phyloP scores from a whole-genome alignment of 257 asterid species.

The Coffea canephora region DNA sequence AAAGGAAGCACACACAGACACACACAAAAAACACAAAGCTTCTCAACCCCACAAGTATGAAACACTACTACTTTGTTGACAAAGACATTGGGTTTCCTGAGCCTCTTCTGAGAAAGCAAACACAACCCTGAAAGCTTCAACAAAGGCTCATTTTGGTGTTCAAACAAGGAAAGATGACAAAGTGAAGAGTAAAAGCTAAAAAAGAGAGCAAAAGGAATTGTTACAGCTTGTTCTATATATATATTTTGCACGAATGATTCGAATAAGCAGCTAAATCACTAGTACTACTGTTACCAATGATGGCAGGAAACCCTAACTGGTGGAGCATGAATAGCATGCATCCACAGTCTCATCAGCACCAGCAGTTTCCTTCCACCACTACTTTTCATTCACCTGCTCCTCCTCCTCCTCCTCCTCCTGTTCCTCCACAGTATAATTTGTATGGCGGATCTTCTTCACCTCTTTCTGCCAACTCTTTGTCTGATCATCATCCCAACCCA shows the following conservation, averaged over 20 bases:
- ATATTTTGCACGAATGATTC: constrained; percentile 4
- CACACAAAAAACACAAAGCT: not conserved
- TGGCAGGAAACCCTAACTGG: constrained; percentile 98
- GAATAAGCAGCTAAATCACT: not conserved
- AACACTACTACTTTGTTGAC: constrained; percentile 39
- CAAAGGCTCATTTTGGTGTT: constrained; percentile 40
- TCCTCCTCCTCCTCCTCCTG: constrained; percentile 13
- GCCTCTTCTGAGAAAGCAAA: constrained; percentile 41
- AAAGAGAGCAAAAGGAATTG: constrained; percentile 14
- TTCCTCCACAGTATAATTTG: constrained; percentile 20
- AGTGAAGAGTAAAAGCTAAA: constrained; percentile 24
- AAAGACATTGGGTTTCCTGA: constrained; percentile 29
- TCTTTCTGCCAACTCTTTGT: constrained; percentile 16
- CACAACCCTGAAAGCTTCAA: constrained; percentile 34
- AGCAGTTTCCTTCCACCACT: constrained; percentile 19
- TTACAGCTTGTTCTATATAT: not conserved
- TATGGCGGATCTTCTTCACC: constrained; percentile 29
- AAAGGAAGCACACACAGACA: not conserved
- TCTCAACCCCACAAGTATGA: constrained; percentile 41
- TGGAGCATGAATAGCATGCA: constrained; percentile 60
- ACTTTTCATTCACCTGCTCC: constrained; percentile 2
- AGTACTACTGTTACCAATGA: constrained; percentile 36
- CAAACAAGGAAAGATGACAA: constrained; percentile 36
- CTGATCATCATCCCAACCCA: constrained; percentile 28
- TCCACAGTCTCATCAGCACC: constrained; percentile 32